Percentiles rank a stretch among this genome's conserved stretches.
Conservation (phyloP, 192 early-diverging fungal genomes). For the Coemansia sp. region DNA sequence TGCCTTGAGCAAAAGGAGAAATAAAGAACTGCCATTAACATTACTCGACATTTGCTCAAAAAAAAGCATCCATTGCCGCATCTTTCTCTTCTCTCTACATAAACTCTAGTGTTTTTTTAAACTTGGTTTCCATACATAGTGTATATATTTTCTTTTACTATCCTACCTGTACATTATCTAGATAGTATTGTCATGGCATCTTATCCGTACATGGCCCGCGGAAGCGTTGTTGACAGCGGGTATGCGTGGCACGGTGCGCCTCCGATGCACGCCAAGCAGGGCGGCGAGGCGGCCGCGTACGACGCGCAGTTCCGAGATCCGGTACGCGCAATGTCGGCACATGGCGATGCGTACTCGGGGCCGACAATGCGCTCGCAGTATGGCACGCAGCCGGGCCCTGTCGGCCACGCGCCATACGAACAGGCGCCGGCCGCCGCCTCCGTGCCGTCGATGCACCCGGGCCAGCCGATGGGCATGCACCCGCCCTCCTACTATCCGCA, state of each 20-base stretch:
- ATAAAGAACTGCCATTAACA: no score
- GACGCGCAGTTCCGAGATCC: slow-evolving; percentile 8
- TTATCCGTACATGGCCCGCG: slow-evolving; percentile 5
- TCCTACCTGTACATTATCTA: no score
- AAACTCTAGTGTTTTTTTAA: background rate
- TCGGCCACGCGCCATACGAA: background rate
- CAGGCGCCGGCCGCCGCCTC: background rate
- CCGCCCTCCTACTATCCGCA: slow-evolving; percentile 3
- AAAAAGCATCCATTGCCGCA: background rate
- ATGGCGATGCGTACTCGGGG: background rate
- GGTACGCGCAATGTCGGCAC: background rate
- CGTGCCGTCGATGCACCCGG: background rate
- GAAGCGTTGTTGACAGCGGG: background rate
- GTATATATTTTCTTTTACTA: background rate
- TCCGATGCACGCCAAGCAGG: background rate
- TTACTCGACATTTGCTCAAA: no score
- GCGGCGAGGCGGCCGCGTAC: slow-evolving; percentile 12
- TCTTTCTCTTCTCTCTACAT: background rate
- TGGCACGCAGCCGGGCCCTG: background rate
- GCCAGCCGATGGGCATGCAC: background rate
- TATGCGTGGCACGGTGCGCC: background rate
- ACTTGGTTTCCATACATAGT: no score
- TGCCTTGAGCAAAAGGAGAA: background rate
- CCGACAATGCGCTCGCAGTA: slow-evolving; percentile 4
- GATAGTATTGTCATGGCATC: background rate